phyloP scores from a whole-genome alignment of 2,329 filamentous ascomycete genomes.

The Claviceps digitariae region DNA sequence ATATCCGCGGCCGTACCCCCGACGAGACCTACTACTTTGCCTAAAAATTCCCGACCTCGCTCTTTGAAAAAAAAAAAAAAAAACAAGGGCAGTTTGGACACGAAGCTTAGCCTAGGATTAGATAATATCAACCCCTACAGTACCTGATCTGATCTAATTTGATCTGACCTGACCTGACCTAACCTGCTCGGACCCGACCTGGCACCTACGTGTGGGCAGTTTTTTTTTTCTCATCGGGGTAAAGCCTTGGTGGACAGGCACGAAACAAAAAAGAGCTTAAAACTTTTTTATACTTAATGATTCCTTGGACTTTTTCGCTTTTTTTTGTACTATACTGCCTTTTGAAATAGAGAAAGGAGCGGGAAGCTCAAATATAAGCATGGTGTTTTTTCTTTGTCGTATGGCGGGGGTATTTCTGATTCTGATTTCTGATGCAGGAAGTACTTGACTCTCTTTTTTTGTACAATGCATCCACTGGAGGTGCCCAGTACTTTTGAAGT shows the following conservation, averaged over 20 bases:
- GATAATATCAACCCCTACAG: neutral
- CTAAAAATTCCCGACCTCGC: constrained; percentile 14
- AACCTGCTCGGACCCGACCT: neutral
- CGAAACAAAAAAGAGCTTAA: neutral
- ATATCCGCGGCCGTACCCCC: constrained; percentile 71
- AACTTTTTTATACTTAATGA: constrained; percentile 17
- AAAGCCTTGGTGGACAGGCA: neutral
- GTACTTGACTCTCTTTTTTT: too few species aligned
- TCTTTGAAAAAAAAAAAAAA: neutral
- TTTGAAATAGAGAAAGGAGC: constrained; percentile 12
- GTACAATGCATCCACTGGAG: too few species aligned
- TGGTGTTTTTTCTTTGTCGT: constrained; percentile 3
- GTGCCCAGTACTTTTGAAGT: too few species aligned
- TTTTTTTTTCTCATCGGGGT: neutral
- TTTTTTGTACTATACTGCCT: constrained; percentile 14
- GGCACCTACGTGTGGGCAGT: neutral
- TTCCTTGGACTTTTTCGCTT: constrained; percentile 15
- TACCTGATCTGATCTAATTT: neutral
- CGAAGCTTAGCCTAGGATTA: too few species aligned
- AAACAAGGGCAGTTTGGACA: neutral
- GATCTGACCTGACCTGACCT: neutral
- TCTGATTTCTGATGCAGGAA: too few species aligned
- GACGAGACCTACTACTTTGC: constrained; percentile 94
- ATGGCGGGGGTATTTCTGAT: too few species aligned
- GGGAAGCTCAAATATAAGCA: constrained; percentile 11